Conservation (phyloP, 2,329 filamentous ascomycete genomes). For the Chrysoporthe cubensis region DNA sequence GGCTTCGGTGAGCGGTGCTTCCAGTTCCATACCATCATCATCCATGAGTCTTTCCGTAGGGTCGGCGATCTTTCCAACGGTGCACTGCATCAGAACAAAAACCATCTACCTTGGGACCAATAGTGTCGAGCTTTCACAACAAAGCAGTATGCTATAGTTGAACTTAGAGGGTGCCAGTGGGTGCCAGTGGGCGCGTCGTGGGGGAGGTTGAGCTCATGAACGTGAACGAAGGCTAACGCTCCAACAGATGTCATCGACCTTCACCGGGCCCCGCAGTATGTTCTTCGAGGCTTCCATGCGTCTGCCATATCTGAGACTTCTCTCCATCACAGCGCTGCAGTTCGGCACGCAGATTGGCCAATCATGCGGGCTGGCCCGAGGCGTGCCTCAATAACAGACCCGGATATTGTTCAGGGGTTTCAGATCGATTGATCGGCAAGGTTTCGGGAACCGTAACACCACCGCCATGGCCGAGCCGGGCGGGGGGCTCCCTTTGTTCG, state of each 20-base stretch:
- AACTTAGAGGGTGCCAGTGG: too few species aligned
- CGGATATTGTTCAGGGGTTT: neutral
- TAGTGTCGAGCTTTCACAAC: neutral
- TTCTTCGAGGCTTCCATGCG: neutral
- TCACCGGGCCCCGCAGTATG: neutral
- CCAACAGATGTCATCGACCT: neutral
- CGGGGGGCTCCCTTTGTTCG: neutral
- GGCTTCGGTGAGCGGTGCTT: neutral
- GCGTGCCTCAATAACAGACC: neutral
- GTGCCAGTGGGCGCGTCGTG: neutral
- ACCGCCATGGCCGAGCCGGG: neutral
- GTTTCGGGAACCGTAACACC: constrained; percentile 21
- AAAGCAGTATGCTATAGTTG: neutral
- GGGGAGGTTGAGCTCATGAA: neutral
- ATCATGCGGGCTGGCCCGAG: constrained; percentile 7
- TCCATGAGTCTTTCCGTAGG: neutral
- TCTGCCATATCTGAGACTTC: neutral
- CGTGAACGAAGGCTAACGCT: neutral
- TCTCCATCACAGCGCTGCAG: neutral
- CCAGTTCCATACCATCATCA: neutral
- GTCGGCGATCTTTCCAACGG: neutral
- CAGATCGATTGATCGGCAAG: neutral
- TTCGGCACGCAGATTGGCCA: neutral
- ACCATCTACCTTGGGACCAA: too few species aligned
- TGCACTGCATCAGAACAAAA: neutral